These are phyloP conservation scores for Petunia axillaris DNA, from an alignment of 257 asterid species.

Conservation along the genomic window DNA sequence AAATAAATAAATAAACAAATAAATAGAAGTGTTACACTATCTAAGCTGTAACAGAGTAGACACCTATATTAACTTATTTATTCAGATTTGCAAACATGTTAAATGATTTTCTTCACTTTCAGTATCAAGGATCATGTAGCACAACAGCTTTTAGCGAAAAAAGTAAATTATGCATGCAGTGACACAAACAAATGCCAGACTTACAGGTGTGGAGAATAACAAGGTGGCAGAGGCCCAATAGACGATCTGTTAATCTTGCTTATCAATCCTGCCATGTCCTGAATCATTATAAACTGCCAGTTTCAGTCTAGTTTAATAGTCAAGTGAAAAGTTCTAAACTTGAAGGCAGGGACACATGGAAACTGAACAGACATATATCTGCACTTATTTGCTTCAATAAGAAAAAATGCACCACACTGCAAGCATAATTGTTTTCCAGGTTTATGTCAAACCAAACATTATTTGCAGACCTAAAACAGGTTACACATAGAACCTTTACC, in stretches of 20 bases:
- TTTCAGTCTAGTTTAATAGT: not conserved
- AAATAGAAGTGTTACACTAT: not conserved
- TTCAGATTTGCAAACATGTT: not conserved
- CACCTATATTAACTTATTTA: not conserved
- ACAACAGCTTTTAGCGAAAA: not conserved
- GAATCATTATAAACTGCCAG: slow-evolving; percentile 32
- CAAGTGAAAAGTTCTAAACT: not conserved
- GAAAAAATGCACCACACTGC: not conserved
- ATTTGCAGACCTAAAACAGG: not conserved
- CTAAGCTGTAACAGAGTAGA: not conserved
- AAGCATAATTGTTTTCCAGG: not conserved
- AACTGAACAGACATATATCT: not conserved
- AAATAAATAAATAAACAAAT: not conserved
- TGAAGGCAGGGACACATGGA: not conserved
- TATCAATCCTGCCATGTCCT: slow-evolving; percentile 99
- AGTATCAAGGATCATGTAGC: not conserved
- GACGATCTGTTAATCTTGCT: slow-evolving; percentile 97
- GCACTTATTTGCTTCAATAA: not conserved
- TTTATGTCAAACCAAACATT: not conserved
- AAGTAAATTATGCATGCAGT: slow-evolving; percentile 6
- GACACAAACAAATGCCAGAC: slow-evolving; percentile 35
- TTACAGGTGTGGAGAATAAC: slow-evolving; percentile 94
- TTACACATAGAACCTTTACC: not conserved
- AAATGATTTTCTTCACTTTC: not conserved
- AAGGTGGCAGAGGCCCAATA: slow-evolving; percentile 98